phyloP scores from a whole-genome alignment of 345 rosid species.

The Anacardium occidentale region DNA sequence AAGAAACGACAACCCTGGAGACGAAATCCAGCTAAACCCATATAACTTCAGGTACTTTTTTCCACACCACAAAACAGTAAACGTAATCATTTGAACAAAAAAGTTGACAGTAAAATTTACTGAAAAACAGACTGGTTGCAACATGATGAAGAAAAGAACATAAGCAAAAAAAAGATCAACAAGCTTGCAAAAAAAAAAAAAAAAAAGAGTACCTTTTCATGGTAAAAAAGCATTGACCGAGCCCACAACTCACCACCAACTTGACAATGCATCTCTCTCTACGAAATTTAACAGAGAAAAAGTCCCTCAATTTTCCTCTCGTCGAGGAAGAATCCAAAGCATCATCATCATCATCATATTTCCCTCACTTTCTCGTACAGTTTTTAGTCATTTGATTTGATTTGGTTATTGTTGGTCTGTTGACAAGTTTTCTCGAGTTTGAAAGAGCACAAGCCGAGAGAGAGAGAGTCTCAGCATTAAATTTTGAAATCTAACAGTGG shows the following conservation, averaged over 20 bases:
- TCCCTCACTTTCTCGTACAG: not conserved
- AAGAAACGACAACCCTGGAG: slow-evolving; percentile 16
- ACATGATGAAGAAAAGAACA: slow-evolving; percentile 19
- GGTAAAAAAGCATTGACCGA: slow-evolving; percentile 41
- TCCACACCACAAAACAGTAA: slow-evolving; percentile 15
- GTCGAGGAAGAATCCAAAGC: slow-evolving; percentile 44
- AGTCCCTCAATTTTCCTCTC: slow-evolving; percentile 13
- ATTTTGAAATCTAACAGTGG: slow-evolving; percentile 18
- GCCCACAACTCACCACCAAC: slow-evolving; percentile 57
- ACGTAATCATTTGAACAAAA: slow-evolving; percentile 25
- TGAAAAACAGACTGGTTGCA: slow-evolving; percentile 26
- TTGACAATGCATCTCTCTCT: slow-evolving; percentile 33
- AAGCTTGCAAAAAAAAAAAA: slow-evolving; percentile 23
- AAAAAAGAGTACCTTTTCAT: slow-evolving; percentile 46
- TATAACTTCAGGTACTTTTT: slow-evolving; percentile 20
- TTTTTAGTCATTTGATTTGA: not conserved
- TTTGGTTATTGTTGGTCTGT: not conserved
- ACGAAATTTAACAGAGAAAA: not conserved
- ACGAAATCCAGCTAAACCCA: slow-evolving; percentile 18
- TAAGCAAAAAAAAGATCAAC: slow-evolving; percentile 28
- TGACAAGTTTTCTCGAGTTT: not conserved
- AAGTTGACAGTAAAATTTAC: slow-evolving; percentile 21
- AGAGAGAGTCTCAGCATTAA: not conserved
- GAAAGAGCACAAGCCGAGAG: not conserved
- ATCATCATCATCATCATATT: not conserved